phyloP scores from a whole-genome alignment of 768 basidiomycete genomes.

The Boletus insuetus region DNA sequence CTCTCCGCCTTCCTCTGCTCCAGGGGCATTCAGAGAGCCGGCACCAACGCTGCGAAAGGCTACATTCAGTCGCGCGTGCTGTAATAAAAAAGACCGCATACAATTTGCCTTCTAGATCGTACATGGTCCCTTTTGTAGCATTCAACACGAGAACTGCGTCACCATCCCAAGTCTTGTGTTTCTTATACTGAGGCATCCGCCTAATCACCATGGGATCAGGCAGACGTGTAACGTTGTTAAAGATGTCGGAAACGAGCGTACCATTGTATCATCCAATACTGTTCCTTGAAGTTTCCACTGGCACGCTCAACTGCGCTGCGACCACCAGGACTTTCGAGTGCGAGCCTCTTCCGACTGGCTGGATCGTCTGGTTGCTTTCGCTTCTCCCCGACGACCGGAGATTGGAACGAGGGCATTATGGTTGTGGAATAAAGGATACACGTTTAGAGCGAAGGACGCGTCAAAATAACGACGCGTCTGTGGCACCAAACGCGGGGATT shows the following conservation, averaged over 20 bases:
- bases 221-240: not conserved
- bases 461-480: conserved; percentile 19
- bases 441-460: conserved; percentile 1
- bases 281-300: conserved; percentile 26
- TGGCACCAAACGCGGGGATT: conserved; percentile 17
- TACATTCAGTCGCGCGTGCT: not conserved
- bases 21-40: conserved; percentile 46
- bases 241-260: conserved; percentile 24
- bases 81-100: conserved; percentile 32
- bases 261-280: conserved; percentile 83
- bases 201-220: conserved; percentile 31
- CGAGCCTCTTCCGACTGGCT: conserved; percentile 28
- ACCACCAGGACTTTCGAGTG: conserved; percentile 21
- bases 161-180: conserved; percentile 91
- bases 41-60: conserved; percentile 42
- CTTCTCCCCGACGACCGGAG: conserved; percentile 26
- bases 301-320: conserved; percentile 3
- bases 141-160: conserved; percentile 63
- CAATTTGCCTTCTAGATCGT: conserved; percentile 65
- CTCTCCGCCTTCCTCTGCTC: conserved; percentile 36
- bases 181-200: conserved; percentile 69
- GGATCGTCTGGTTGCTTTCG: conserved; percentile 27
- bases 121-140: conserved; percentile 46
- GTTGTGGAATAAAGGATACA: not conserved
- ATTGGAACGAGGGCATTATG: conserved; percentile 21